Evolutionary conservation across 768 basidiomycete species (phyloP).

Genomic region (Psilocybe cyanescens): DNA sequence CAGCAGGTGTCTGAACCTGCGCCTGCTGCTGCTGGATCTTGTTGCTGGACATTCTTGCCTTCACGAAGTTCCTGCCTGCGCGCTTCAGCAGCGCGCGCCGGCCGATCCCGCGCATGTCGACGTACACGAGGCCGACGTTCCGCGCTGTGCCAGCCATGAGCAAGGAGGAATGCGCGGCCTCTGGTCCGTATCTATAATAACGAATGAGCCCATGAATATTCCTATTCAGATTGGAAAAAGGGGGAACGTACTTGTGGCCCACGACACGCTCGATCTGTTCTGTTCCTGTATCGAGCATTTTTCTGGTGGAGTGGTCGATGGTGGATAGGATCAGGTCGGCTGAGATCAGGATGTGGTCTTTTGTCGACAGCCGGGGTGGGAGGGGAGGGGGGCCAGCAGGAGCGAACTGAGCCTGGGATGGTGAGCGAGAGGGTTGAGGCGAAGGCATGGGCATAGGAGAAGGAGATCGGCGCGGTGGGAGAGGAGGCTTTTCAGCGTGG

Average conservation of each 20-base stretch:
- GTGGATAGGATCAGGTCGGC: constrained; percentile 71
- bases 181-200: constrained; percentile 55
- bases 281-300: constrained; percentile 54
- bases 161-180: constrained; percentile 61
- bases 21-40: too few relatives aligned
- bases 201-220: not conserved
- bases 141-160: constrained; percentile 66
- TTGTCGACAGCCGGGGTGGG: constrained; percentile 39
- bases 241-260: constrained; percentile 53
- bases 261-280: constrained; percentile 51
- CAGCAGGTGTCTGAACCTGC: too few relatives aligned
- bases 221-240: not conserved
- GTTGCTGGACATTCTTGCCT: constrained; percentile 35
- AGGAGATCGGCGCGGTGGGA: constrained; percentile 34
- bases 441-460: constrained; percentile 32
- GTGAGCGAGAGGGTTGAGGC: constrained; percentile 38
- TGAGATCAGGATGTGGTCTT: constrained; percentile 57
- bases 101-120: constrained; percentile 76
- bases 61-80: constrained; percentile 61
- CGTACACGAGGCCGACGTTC: constrained; percentile 77
- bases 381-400: constrained; percentile 23
- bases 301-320: constrained; percentile 59
- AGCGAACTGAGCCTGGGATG: not conserved
- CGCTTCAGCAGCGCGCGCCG: constrained; percentile 68
- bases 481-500: constrained; percentile 28